A percentile compares a stretch with the other conserved stretches of the same genome.
phyloP scores from a whole-genome alignment of 805 yeast species.

The Metschnikowia hibisci region DNA sequence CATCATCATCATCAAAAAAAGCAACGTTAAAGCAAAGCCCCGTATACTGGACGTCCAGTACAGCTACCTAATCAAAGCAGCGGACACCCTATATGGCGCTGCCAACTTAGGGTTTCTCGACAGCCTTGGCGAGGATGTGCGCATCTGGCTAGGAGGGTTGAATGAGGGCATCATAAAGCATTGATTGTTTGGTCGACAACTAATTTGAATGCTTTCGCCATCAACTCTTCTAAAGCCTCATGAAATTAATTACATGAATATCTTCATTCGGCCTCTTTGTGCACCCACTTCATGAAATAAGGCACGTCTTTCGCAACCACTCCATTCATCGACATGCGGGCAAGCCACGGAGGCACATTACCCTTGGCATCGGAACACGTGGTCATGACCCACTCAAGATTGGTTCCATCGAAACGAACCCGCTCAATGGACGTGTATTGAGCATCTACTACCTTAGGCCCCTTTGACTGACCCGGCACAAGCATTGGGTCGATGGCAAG shows the following conservation, averaged over 20 bases:
- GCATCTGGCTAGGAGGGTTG: slow-evolving; percentile 36
- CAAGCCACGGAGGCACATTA: slow-evolving; percentile 34
- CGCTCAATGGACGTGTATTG: slow-evolving; percentile 37
- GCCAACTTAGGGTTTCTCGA: slow-evolving; percentile 37
- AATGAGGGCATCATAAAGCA: slow-evolving; percentile 2
- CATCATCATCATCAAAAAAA: slow-evolving; percentile 35
- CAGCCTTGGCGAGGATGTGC: slow-evolving; percentile 41
- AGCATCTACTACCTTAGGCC: slow-evolving; percentile 23
- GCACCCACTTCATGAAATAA: slow-evolving; percentile 30
- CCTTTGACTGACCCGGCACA: slow-evolving; percentile 11
- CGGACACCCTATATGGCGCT: slow-evolving; percentile 27
- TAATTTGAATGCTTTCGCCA: too few relatives aligned
- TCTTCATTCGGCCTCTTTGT: neutral
- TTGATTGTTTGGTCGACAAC: neutral
- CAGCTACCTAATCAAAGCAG: slow-evolving; percentile 13
- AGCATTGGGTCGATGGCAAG: slow-evolving; percentile 30
- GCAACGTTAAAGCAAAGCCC: slow-evolving; percentile 21
- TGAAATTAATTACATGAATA: too few relatives aligned
- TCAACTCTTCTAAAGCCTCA: too few relatives aligned
- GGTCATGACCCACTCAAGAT: slow-evolving; percentile 36
- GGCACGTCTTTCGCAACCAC: slow-evolving; percentile 42
- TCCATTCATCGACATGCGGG: slow-evolving; percentile 25
- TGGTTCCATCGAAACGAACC: slow-evolving; percentile 20
- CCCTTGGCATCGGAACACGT: slow-evolving; percentile 41
- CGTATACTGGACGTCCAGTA: slow-evolving; percentile 11